phyloP scores from a whole-genome alignment of 2,329 filamentous ascomycete species.

The Talaromyces sp. region DNA sequence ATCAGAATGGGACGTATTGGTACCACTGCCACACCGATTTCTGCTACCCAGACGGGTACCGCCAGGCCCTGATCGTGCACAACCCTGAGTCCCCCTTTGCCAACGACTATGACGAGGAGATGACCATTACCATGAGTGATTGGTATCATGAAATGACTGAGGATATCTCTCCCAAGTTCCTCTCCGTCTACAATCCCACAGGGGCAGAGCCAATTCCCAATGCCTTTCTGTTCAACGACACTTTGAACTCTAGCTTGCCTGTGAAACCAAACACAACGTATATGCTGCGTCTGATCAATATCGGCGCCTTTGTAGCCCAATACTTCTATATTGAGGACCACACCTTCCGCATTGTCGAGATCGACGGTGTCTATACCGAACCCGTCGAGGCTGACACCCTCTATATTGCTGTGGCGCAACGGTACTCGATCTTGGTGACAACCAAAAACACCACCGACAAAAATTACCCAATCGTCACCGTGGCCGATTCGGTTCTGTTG shows the following conservation, averaged over 20 bases:
- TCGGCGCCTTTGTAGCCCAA: conserved; percentile 61
- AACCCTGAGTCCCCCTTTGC: conserved; percentile 50
- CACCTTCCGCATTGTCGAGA: conserved; percentile 64
- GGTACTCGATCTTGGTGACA: conserved; percentile 51
- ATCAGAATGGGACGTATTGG: conserved; percentile 54
- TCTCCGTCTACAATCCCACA: conserved; percentile 46
- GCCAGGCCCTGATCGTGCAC: conserved; percentile 63
- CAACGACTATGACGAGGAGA: conserved; percentile 54
- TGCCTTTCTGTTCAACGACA: conserved; percentile 63
- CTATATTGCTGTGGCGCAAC: conserved; percentile 64
- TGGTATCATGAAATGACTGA: conserved; percentile 63
- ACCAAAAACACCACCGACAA: conserved; percentile 55
- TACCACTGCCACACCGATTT: conserved; percentile 64
- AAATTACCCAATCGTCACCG: conserved; percentile 64
- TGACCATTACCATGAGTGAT: conserved; percentile 64
- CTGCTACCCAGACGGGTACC: conserved; percentile 64
- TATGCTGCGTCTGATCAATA: conserved; percentile 67
- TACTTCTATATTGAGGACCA: conserved; percentile 45
- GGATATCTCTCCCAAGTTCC: conserved; percentile 46
- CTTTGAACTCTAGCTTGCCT: conserved; percentile 51
- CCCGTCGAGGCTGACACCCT: conserved; percentile 56
- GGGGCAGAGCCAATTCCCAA: conserved; percentile 63
- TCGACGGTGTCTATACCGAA: conserved; percentile 66
- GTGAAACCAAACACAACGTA: conserved; percentile 66
- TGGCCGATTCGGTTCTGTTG: conserved; percentile 23